Evolutionary conservation across 2,329 filamentous ascomycete species (phyloP), one percentile per base, ranked within the genome.

Genomic region (Knufia fluminis): DNA sequence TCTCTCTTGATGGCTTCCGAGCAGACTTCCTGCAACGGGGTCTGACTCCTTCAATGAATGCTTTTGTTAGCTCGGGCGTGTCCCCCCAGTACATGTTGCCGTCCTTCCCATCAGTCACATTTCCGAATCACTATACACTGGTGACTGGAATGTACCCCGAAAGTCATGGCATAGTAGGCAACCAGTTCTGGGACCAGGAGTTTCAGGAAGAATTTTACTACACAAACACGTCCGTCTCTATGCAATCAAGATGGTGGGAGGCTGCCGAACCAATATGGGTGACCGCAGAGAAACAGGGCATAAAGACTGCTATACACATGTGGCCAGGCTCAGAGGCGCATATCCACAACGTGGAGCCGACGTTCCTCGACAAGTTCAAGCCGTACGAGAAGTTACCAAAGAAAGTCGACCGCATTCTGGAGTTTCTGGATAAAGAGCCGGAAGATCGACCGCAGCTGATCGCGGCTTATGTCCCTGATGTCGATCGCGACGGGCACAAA

Each of bases 211-310:
- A 94, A 57, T 98, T 98, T 69, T 88, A 81, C 62, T 95, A 95
- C 61, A 94, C 87, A 0, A 79, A 94, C 60, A 80, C 86, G 0
- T 64, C 71, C 1, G 76, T 79, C 49, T 92, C 87, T 56, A 78
- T 95, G 67, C 80, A 91, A 57, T 73, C 86, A 1, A 87, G 91
- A 63, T 98, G 92, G 91, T 98, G 92, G 91, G 98, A 92, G 91
- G 82, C 78, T 35, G 92, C 89, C 2, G 89, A 97, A 64, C 92
- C 92, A 0, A 74, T 98, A 24, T 98, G 92, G 92, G 83, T 85
- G 22, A 94, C 91, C 1, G 91, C 91, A 3, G 92, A 97, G 70
- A 79, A 78, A 50, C 84, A 88, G 58, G 85, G 85, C 4, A 73
- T 94, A 26, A 78, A 79, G 50, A 81, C 83, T 24, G 92, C 88